Evolutionary conservation across 179 eudicot species (phyloP).

Genomic region (Spergularia azorica): DNA sequence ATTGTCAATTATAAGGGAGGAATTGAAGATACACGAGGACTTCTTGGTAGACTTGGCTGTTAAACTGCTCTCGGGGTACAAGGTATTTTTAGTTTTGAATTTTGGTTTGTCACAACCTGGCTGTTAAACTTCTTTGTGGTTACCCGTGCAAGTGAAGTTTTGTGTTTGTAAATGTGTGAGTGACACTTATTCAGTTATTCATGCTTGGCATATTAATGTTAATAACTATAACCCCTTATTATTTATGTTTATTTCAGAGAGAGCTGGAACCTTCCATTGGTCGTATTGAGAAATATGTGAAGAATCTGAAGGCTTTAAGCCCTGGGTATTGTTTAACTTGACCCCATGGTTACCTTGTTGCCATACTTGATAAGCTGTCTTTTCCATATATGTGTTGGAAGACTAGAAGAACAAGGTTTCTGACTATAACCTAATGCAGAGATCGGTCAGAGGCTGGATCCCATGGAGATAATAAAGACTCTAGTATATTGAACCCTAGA

Average conservation of each 20-base stretch:
- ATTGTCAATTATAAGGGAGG: constrained; percentile 55
- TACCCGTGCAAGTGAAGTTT: background rate
- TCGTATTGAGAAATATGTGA: constrained; percentile 68
- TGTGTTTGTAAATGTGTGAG: background rate
- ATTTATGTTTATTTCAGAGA: constrained; percentile 48
- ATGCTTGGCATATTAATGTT: background rate
- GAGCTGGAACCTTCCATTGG: constrained; percentile 84
- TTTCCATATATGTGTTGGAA: background rate
- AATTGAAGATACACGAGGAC: constrained; percentile 77
- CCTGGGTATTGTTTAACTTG: constrained; percentile 55
- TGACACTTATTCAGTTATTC: background rate
- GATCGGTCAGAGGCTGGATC: constrained; percentile 47
- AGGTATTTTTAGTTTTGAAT: constrained; percentile 47
- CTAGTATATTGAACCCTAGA: constrained; percentile 55
- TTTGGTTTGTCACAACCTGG: background rate
- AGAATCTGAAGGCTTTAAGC: constrained; percentile 71
- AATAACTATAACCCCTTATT: background rate
- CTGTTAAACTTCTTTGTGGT: background rate
- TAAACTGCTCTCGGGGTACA: constrained; percentile 74
- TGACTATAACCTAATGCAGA: constrained; percentile 13
- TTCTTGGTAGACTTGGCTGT: constrained; percentile 70
- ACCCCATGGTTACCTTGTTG: background rate
- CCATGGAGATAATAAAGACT: constrained; percentile 44
- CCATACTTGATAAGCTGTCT: background rate
- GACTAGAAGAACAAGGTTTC: background rate